Base-by-base conservation (phyloP, 2,329 filamentous ascomycete species). In the Neonectria faginata region DNA sequence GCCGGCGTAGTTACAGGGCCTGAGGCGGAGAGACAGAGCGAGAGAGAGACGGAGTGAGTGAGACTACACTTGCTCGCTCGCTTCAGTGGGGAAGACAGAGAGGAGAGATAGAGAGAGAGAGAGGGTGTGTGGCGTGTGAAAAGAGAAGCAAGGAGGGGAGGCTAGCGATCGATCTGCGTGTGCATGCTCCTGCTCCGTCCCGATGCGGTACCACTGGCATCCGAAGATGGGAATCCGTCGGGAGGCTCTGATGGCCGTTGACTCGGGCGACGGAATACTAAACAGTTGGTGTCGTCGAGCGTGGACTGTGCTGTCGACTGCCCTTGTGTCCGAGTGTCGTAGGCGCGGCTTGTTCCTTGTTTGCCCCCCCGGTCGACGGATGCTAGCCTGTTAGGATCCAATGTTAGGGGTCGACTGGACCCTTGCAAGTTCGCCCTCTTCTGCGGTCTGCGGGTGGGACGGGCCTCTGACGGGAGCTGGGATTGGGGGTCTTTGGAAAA, bases 401-500 rank as follows among this genome's bases (percentile, higher is more conserved):
- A 16, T 36, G 33, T 36, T 36, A n/a, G 36, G 33, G 18, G 29
- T 39, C n/a, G 31, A 33, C 56, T 42, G 58, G 44, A 31, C 45
- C 61, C 51, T 39, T 53, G 57, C 51, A 53, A 52, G 61, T 52
- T 57, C 57, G n/a, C 44, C 57, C 50, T 16, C 33, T n/a, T 14
- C 12, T 36, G 33, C 33, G 33, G 33, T 48, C 25, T 48, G 47
- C 36, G 47, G 22, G 47, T 42, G 56, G 56, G 45, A 51, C 20
- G 64, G 55, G 67, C 33, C 33, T 52, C 54, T 45, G 44, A 36
- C 56, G 51, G 56, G 41, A 22, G 52, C 29, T 62, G 59, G 64
- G 62, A 66, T 67, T 70, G 47, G 61, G 53, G 41, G 50, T 53
- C 36, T 39, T 39, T 62, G 63, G 67, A 39, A 29, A 55, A 51